Evolutionary conservation across 2,329 filamentous ascomycete genomes (phyloP), one percentile per base, ranked within the genome.

Genomic region (Lasiodiplodia sp.): DNA sequence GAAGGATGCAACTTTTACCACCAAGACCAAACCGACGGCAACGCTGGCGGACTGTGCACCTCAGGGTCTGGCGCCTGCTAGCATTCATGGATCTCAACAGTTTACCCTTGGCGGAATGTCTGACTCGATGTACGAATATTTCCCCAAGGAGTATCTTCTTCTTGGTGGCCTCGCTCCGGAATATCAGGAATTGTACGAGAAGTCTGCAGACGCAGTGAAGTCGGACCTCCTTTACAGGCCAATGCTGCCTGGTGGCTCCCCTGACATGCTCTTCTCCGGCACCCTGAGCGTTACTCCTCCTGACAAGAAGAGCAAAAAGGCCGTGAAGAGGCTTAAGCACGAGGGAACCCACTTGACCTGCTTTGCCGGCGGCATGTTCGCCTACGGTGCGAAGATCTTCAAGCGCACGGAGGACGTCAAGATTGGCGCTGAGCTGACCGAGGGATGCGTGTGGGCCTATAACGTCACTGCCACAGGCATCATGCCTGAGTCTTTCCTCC

Each of bases 321-420:
- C 72, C 64, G 65, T 73, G 31, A 52, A 64, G 31, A 52, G 37
- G 47, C 73, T 82, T 0, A 73, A 79, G 53, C 72, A 76, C 1
- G 79, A 82, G 49, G 79, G 82, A 12, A 87, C 90, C 69, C 91
- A 93, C 75, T 81, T 92, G 2, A 85, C 86, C 3, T 94, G 91
- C 78, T 94, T 92, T 75, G 82, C 87, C 3, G 91, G 91, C 7
- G 91, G 90, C 11, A 89, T 91, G 82, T 89, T 92, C 56, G 91
- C 84, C 1, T 84, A 94, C 44, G 89, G 87, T 1, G 88, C 90
- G 1, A 87, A 85, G 69, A 81, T 93, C 31, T 87, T 92, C 71
- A 73, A 82, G 56, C 82, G 80, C 1, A 81, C 82, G 0, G 82
- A 85, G 4, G 86, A 91, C 49, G 76, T 91, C 8, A 80, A 84